Conservation (phyloP, 2,329 filamentous ascomycete species). For the Lasiodiplodia gonubiensis region DNA sequence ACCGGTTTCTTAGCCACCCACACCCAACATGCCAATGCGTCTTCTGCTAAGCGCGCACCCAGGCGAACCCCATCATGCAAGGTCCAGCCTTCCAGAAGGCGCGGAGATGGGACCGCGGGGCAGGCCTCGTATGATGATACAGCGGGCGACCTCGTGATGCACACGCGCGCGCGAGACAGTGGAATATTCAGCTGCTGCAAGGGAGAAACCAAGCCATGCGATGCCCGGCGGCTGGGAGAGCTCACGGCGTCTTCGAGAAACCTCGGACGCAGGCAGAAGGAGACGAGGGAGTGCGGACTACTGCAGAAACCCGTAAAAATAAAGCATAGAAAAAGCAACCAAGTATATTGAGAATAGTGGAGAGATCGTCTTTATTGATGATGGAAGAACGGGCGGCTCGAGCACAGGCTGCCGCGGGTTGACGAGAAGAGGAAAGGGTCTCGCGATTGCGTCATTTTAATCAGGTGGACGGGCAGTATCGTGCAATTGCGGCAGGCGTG, state of each 20-base stretch:
- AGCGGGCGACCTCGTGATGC: neutral
- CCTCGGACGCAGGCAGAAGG: neutral
- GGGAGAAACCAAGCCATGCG: constrained; percentile 2
- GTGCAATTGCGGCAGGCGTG: neutral
- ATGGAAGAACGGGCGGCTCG: neutral
- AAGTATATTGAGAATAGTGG: too few species aligned
- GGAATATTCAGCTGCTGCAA: constrained; percentile 27
- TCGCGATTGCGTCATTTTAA: constrained; percentile 3
- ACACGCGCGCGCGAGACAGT: constrained; percentile 6
- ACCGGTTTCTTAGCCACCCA: neutral
- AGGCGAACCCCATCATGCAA: constrained; percentile 6
- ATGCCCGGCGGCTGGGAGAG: constrained; percentile 8
- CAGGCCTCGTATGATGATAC: constrained; percentile 4
- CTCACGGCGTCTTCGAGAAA: constrained; percentile 16
- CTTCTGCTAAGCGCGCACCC: constrained; percentile 3
- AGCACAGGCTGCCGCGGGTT: neutral
- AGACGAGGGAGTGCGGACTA: neutral
- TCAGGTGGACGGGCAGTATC: neutral
- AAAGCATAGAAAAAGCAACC: neutral
- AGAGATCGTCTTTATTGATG: neutral
- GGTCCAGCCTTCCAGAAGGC: constrained; percentile 18
- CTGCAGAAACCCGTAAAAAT: neutral
- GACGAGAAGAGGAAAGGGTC: neutral
- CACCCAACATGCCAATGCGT: neutral
- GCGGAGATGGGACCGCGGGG: neutral